phyloP scores from a whole-genome alignment of 2,329 filamentous ascomycete genomes.

The Fusarium nygamai region DNA sequence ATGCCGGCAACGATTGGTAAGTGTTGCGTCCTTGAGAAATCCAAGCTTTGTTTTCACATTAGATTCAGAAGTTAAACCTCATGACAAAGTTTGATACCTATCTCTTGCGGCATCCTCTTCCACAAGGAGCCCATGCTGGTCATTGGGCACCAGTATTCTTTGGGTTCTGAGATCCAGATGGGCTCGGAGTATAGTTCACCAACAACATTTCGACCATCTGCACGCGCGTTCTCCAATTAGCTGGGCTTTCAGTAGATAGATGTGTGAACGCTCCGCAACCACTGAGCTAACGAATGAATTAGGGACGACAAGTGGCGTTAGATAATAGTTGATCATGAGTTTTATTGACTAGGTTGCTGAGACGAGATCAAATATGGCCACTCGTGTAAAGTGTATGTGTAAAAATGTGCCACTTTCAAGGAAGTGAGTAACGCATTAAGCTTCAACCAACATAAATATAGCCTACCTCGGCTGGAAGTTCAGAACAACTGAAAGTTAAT shows the following conservation, averaged over 20 bases:
- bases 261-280: neutral
- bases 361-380: neutral
- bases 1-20: too few species aligned
- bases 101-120: neutral
- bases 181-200: neutral
- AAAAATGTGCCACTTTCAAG: neutral
- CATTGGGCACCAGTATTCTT: neutral
- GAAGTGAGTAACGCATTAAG: neutral
- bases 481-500: neutral
- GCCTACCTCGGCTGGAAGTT: neutral
- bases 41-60: neutral
- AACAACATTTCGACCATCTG: neutral
- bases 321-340: neutral
- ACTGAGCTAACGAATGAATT: neutral
- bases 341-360: neutral
- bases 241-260: neutral
- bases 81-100: neutral
- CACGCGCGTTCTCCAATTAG: neutral
- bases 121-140: neutral
- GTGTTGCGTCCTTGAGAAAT: too few species aligned
- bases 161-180: neutral
- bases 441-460: neutral
- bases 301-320: neutral
- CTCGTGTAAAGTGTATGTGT: neutral
- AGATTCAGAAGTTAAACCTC: neutral